Conservation (phyloP, 352 stramenopile species). For the Phytophthora colocasiae region DNA sequence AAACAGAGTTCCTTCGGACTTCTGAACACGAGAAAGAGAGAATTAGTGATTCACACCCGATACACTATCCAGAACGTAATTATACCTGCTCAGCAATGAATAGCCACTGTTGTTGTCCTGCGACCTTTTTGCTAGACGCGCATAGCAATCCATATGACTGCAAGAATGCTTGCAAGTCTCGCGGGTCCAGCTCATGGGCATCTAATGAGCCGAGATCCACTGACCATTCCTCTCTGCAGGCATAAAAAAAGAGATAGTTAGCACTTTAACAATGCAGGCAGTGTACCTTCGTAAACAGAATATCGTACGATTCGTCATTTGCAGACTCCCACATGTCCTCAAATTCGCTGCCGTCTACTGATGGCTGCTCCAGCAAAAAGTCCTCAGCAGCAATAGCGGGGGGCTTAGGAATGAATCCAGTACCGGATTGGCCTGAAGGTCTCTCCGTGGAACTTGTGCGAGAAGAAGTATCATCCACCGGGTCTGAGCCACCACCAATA, state of each 20-base stretch:
- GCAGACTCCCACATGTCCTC: slow-evolving; percentile 82
- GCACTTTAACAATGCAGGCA: neutral
- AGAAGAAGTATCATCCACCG: slow-evolving; percentile 55
- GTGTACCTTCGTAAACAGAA: neutral
- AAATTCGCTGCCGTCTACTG: slow-evolving; percentile 62
- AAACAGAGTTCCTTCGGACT: slow-evolving; percentile 82
- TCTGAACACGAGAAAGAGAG: slow-evolving; percentile 39
- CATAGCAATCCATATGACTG: slow-evolving; percentile 70
- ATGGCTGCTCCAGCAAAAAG: slow-evolving; percentile 61
- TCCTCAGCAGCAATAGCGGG: slow-evolving; percentile 57
- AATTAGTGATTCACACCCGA: slow-evolving; percentile 3
- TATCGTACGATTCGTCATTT: slow-evolving; percentile 73
- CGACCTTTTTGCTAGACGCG: slow-evolving; percentile 76
- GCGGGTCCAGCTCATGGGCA: slow-evolving; percentile 58
- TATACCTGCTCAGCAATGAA: slow-evolving; percentile 85
- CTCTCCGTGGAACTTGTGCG: slow-evolving; percentile 51
- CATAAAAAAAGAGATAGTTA: slow-evolving; percentile 19
- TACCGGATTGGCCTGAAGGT: slow-evolving; percentile 46
- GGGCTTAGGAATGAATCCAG: slow-evolving; percentile 38
- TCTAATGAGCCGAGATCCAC: slow-evolving; percentile 55
- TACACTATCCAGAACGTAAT: neutral
- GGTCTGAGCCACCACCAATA: slow-evolving; percentile 55
- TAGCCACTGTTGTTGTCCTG: slow-evolving; percentile 78
- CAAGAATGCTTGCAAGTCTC: slow-evolving; percentile 69
- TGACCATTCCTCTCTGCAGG: slow-evolving; percentile 76